These are phyloP conservation scores for Hydnomerulius pinastri DNA, from an alignment of 768 basidiomycete genomes.

Conservation along the genomic window DNA sequence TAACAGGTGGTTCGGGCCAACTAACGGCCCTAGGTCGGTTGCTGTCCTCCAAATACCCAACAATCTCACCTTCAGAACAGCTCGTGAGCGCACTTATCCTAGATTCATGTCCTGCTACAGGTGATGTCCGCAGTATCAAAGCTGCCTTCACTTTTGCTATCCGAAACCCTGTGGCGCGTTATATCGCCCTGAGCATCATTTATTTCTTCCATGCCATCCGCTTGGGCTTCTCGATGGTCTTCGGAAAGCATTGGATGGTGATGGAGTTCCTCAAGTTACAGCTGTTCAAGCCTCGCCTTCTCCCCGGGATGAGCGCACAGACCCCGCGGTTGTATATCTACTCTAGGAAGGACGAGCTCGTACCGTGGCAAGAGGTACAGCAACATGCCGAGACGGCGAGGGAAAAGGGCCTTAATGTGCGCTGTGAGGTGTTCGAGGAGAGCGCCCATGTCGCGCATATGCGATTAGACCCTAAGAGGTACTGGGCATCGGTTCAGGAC, in stretches of 20 bases:
- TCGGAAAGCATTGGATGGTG: slow-evolving; percentile 18
- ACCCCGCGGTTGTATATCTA: slow-evolving; percentile 40
- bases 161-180: slow-evolving; percentile 20
- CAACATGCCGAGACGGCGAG: slow-evolving; percentile 27
- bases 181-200: slow-evolving; percentile 12
- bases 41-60: slow-evolving; percentile 19
- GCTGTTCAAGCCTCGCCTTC: slow-evolving; percentile 23
- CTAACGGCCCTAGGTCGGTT: slow-evolving; percentile 18
- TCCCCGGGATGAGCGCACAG: slow-evolving; percentile 31
- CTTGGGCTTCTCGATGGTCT: slow-evolving; percentile 7
- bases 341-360: slow-evolving; percentile 32
- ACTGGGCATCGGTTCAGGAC: slow-evolving; percentile 25
- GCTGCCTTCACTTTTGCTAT: slow-evolving; percentile 24
- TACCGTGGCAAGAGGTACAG: slow-evolving; percentile 30
- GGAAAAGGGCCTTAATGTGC: slow-evolving; percentile 25
- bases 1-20: slow-evolving; percentile 25
- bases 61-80: slow-evolving; percentile 1
- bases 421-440: slow-evolving; percentile 32
- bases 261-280: slow-evolving; percentile 6
- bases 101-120: slow-evolving; percentile 21
- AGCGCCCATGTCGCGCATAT: slow-evolving; percentile 39
- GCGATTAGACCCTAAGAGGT: slow-evolving; percentile 28
- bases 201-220: slow-evolving; percentile 14
- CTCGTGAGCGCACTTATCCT: slow-evolving; percentile 19
- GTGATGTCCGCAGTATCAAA: slow-evolving; percentile 16